Evolutionary conservation across 108 stramenopile species (phyloP), one percentile per base, ranked within the genome.

Genomic region (Chaetoceros tenuissimus): DNA sequence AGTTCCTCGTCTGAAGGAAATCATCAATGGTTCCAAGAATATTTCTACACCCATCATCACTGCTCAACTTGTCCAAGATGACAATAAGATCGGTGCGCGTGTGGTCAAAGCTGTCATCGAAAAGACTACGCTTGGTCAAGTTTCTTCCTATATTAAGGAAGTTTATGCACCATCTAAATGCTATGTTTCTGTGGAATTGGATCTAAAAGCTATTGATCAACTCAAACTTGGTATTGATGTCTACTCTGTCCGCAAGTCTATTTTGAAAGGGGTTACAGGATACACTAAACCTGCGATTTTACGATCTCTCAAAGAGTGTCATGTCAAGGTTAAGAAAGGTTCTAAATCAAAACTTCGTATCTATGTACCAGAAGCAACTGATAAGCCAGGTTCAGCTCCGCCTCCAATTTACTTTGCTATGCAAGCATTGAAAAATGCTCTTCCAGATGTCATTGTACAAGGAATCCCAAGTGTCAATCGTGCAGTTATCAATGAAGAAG

Each of bases 21-120:
- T 99, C 62, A 99, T 99, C 68, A 99, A 99, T 64, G 98, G 95
- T 17, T 88, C 93, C 49, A 96, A 97, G 63, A 63, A 73, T 10
- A 98, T 99, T 59, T 96, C 95, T n/a, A 99, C 98, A n/a, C 98
- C 98, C 22, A 99, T 99, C 70, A 98, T 99, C 68, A 97, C 96
- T 29, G 98, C 92, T 0, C 71, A 82, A 55, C 74, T 99, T 13
- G 79, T 91, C 18, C 82, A 80, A 52, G 81, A 88, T 53, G 66
- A 95, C 55, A 94, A 90, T 68, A 84, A 90, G 59, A 72, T 84
- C 23, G 87, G 83, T 3, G 98, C 98, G 21, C 77, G 98, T 34
- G 75, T 98, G 50, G 97, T 94, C 23, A 97, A 99, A 68, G 97
- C 94, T 40, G 75, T 79, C n/a, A 94, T 99, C 25, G 98, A 99